phyloP scores from a whole-genome alignment of 805 yeast species.

The Cyberlindnera galapagoensis region DNA sequence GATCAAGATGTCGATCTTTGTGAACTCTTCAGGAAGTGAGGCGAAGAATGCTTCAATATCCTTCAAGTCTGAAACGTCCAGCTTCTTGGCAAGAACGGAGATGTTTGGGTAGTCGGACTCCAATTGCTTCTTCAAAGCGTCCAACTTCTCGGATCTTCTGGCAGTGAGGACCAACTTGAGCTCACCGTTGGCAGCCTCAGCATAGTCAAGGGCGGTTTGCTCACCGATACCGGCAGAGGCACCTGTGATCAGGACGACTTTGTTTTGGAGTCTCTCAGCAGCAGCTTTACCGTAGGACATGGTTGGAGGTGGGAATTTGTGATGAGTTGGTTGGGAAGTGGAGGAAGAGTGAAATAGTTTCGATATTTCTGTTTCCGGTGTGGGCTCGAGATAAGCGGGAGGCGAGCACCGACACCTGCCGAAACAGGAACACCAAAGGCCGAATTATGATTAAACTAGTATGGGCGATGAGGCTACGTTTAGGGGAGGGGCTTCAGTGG shows the following conservation, averaged over 20 bases:
- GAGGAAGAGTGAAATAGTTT: no score
- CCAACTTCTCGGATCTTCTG: constrained; percentile 61
- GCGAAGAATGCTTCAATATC: constrained; percentile 45
- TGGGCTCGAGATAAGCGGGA: no score
- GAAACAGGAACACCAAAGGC: no score
- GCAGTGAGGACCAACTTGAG: constrained; percentile 71
- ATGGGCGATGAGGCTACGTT: no score
- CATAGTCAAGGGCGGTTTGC: constrained; percentile 84
- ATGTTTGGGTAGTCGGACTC: constrained; percentile 39
- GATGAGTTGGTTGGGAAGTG: no score
- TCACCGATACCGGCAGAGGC: constrained; percentile 95
- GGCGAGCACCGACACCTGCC: no score
- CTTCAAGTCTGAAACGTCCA: constrained; percentile 54
- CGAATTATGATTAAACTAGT: no score
- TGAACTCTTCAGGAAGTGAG: constrained; percentile 49
- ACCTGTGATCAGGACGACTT: constrained; percentile 81
- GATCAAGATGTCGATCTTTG: constrained; percentile 56
- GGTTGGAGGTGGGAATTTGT: neutral
- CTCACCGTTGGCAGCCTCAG: constrained; percentile 68
- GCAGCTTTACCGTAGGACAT: constrained; percentile 71
- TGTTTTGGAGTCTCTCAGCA: constrained; percentile 73
- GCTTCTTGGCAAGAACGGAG: constrained; percentile 36
- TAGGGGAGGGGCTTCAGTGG: no score
- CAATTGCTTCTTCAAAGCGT: constrained; percentile 42
- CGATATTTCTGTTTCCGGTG: no score